Evolutionary conservation across 345 rosid genomes (phyloP), one percentile per base, ranked within the genome.

Genomic region (Brassica incana): DNA sequence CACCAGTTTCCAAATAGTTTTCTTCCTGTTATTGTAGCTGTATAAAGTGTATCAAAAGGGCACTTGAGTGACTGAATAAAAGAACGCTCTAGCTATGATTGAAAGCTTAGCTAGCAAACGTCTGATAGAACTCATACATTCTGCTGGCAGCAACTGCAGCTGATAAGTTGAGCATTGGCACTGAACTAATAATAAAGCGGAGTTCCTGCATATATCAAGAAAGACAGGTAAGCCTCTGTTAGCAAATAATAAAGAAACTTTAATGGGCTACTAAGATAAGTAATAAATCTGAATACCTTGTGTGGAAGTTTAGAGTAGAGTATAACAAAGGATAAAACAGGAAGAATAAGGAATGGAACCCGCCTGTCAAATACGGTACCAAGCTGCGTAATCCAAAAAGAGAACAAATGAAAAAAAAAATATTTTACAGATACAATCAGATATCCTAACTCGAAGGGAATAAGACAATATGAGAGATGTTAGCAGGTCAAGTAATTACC

Each of bases 231-330:
- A 35, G 8, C 30, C 36, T 25, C 58, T 16, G 40, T 54, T 52
- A 48, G 16, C 16, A 20, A 72, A 67, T 1, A 36, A 63, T 50
- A 58, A 70, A 62, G 36, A 70, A 65, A 60, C 81, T 66, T 23
- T 40, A 43, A 60, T 67, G 77, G 79, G 79, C 60, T 60, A 65
- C 62, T 63, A 65, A 77, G 83, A 65, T 72, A 73, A 66, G 50
- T 52, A 65, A 35, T 67, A 58, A 35, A 15, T 64, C 62, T 33
- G 67, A 71, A 72, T 82, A 95, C 99, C 94, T 95, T 95, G 88
- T 93, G 99, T 4, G 96, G 96, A 83, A 95, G 98, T 88, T 91
- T 95, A 25, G 98, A 95, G 87, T 95, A 95, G 74, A 95, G 93
- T 62, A 90, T 27, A 74, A 93, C 81, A 77, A 93, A 93, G 65